phyloP scores from a whole-genome alignment of 2,329 filamentous ascomycete species.

The Stachybotrys elegans region DNA sequence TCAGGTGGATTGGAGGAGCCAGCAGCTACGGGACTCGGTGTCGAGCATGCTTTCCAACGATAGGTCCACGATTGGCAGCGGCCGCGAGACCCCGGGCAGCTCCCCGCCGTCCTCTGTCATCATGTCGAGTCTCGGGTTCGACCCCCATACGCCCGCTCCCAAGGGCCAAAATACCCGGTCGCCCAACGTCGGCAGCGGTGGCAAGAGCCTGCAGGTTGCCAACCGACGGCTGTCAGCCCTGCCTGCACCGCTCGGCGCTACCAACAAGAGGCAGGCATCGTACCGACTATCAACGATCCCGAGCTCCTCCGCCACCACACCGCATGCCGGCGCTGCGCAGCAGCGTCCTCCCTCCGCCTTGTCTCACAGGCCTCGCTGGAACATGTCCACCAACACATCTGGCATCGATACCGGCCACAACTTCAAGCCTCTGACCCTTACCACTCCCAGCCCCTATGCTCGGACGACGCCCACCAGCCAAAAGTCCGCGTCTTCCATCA shows the following conservation, averaged over 20 bases:
- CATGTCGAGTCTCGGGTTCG: constrained; percentile 50
- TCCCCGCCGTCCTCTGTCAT: constrained; percentile 58
- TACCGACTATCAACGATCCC: constrained; percentile 42
- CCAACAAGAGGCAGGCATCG: constrained; percentile 34
- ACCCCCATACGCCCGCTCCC: constrained; percentile 38
- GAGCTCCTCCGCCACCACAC: constrained; percentile 47
- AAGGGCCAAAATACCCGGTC: constrained; percentile 41
- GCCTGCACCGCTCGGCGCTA: constrained; percentile 36
- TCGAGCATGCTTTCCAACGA: constrained; percentile 88
- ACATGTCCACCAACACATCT: constrained; percentile 56
- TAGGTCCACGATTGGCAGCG: constrained; percentile 64
- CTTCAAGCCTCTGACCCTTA: constrained; percentile 58
- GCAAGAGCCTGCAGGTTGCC: constrained; percentile 30
- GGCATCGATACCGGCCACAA: constrained; percentile 64
- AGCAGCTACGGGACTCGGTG: constrained; percentile 84
- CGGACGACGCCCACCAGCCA: constrained; percentile 36
- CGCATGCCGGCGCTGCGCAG: constrained; percentile 28
- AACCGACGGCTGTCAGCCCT: constrained; percentile 43
- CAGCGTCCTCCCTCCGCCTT: constrained; percentile 41
- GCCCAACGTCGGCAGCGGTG: constrained; percentile 37
- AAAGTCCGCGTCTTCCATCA: constrained; percentile 37
- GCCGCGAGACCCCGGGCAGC: constrained; percentile 65
- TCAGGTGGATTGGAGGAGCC: constrained; percentile 54
- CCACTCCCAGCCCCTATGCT: constrained; percentile 54
- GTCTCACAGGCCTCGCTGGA: constrained; percentile 67